Conservation (phyloP, 1,284 basidiomycete genomes). For the Cutaneotrichosporon dermatis region DNA sequence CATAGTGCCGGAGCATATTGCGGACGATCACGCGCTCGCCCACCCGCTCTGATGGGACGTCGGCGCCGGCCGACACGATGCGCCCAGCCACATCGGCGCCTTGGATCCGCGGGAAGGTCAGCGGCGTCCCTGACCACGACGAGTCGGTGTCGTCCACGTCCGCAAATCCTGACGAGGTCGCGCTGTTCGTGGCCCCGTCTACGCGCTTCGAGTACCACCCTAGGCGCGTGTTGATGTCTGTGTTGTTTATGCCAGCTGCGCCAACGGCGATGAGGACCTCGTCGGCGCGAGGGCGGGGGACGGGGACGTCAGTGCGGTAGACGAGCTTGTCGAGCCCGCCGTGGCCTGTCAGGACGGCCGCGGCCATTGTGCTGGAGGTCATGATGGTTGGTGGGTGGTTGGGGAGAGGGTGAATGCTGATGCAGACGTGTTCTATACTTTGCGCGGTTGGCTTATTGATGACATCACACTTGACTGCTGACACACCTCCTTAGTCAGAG, state of each 20-base stretch:
- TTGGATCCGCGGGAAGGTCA: conserved; percentile 7
- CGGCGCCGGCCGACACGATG: conserved; percentile 2
- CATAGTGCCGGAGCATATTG: conserved; percentile 9
- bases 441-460: too few species aligned
- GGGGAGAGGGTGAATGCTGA: too few species aligned
- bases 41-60: neutral
- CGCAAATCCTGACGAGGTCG: neutral
- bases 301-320: conserved; percentile 5
- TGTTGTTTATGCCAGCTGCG: conserved; percentile 9
- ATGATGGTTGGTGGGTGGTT: neutral
- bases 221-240: conserved; percentile 12
- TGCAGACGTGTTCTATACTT: too few species aligned
- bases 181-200: neutral
- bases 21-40: conserved; percentile 9
- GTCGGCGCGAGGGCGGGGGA: neutral
- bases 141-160: neutral
- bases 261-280: conserved; percentile 6
- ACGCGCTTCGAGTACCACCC: conserved; percentile 8
- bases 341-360: neutral
- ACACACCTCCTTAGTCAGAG: too few species aligned
- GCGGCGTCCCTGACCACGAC: conserved; percentile 6
- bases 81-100: conserved; percentile 10
- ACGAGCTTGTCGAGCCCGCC: conserved; percentile 4
- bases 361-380: neutral
- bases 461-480: too few species aligned